phyloP scores from a whole-genome alignment of 1,284 basidiomycete species.

The Cutaneotrichosporon cyanovorans region DNA sequence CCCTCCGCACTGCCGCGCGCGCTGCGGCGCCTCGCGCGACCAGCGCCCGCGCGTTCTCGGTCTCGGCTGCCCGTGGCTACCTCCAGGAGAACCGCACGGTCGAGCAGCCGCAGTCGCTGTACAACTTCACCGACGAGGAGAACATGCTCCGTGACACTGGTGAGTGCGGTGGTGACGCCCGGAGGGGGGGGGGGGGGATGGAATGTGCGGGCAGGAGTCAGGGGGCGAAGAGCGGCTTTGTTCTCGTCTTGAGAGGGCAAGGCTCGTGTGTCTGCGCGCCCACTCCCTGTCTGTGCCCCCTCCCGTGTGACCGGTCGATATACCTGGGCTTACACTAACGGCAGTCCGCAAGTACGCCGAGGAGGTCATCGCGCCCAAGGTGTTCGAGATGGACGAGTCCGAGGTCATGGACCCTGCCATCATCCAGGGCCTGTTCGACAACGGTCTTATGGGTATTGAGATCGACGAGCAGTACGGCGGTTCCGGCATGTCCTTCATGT shows the following conservation, averaged over 20 bases:
- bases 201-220: background rate
- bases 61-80: constrained; percentile 23
- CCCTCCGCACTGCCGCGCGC: constrained; percentile 12
- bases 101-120: constrained; percentile 49
- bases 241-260: no score
- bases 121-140: constrained; percentile 83
- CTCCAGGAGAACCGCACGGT: constrained; percentile 38
- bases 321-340: background rate
- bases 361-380: constrained; percentile 82
- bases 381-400: constrained; percentile 95
- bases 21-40: constrained; percentile 10
- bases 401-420: constrained; percentile 79
- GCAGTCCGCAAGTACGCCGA: constrained; percentile 77
- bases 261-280: no score
- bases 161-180: no score
- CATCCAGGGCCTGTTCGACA: constrained; percentile 86
- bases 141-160: constrained; percentile 81
- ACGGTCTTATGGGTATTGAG: constrained; percentile 98
- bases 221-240: no score
- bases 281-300: no score
- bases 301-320: no score
- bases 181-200: background rate
- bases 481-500: constrained; percentile 83
- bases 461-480: constrained; percentile 77
- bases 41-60: constrained; percentile 16